A percentile compares a stretch with the other conserved stretches of the same genome.
These are phyloP conservation scores for Rhynchosporium secalis DNA, from an alignment of 2,329 filamentous ascomycete species.

Conservation along the genomic window DNA sequence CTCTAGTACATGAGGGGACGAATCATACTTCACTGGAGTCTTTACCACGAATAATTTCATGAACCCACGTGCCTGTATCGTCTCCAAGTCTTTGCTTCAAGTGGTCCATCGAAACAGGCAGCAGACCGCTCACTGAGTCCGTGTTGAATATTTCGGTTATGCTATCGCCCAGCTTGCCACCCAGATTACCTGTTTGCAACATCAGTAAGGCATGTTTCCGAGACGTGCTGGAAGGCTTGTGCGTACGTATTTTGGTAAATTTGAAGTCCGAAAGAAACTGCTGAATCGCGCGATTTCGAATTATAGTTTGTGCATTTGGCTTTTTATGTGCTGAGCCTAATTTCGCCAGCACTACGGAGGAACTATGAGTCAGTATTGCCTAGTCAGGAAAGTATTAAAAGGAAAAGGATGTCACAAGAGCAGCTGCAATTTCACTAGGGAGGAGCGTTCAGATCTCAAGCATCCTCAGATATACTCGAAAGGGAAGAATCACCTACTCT, in stretches of 20 bases:
- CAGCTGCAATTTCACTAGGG: too few relatives aligned
- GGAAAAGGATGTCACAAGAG: too few relatives aligned
- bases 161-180: conserved; percentile 90
- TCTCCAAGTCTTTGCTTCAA: conserved; percentile 77
- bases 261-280: conserved; percentile 83
- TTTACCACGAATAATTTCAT: conserved; percentile 80
- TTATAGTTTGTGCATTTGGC: conserved; percentile 91
- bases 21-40: conserved; percentile 67
- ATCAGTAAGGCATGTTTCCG: not conserved
- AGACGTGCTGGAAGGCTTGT: not conserved
- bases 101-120: conserved; percentile 71
- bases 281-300: conserved; percentile 78
- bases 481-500: conserved; percentile 42
- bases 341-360: conserved; percentile 73
- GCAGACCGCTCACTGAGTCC: conserved; percentile 73
- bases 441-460: too few relatives aligned
- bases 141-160: conserved; percentile 79
- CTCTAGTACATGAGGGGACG: not conserved
- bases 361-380: too few relatives aligned
- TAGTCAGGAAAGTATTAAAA: too few relatives aligned
- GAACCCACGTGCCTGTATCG: conserved; percentile 82
- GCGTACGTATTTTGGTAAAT: conserved; percentile 74
- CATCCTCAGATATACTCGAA: too few relatives aligned
- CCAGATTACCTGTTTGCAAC: conserved; percentile 65
- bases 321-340: conserved; percentile 90